phyloP scores from a whole-genome alignment of 345 rosid species.

The Hibiscus tridactylites region DNA sequence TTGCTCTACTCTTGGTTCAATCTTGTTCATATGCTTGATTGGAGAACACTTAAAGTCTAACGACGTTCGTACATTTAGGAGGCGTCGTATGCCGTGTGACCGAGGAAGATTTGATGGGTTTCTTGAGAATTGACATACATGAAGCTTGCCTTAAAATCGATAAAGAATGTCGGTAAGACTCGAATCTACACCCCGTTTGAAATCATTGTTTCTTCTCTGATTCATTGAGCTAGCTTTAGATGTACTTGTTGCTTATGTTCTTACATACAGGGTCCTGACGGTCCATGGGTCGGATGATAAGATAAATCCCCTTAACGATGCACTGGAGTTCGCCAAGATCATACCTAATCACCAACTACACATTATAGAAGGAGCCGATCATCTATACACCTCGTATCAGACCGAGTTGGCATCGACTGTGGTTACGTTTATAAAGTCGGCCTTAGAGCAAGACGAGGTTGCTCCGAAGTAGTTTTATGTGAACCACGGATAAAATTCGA shows the following conservation, averaged over 20 bases:
- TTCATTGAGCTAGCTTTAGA: neutral
- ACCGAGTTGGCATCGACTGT: conserved; percentile 38
- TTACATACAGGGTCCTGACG: conserved; percentile 47
- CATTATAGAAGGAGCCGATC: conserved; percentile 59
- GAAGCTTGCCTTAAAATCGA: conserved; percentile 56
- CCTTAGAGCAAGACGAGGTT: conserved; percentile 15
- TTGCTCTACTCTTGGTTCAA: neutral
- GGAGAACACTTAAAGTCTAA: neutral
- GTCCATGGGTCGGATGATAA: conserved; percentile 68
- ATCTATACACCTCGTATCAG: conserved; percentile 52
- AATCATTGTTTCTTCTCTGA: neutral
- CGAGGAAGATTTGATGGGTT: conserved; percentile 58
- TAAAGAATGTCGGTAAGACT: conserved; percentile 56
- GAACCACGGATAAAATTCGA: no score
- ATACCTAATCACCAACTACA: conserved; percentile 62
- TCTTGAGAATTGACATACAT: conserved; percentile 55
- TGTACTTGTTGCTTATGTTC: neutral
- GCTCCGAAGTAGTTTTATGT: neutral
- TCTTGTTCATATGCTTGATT: neutral
- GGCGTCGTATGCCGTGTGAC: conserved; percentile 43
- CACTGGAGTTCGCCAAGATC: conserved; percentile 57
- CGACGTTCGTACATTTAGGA: conserved; percentile 25
- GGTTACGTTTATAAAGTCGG: conserved; percentile 37
- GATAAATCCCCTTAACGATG: conserved; percentile 52
- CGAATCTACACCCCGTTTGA: neutral